Percentiles rank a stretch among this genome's conserved stretches.
Evolutionary conservation across 345 rosid species (phyloP).

Genomic region (Pelargonium nanum): DNA sequence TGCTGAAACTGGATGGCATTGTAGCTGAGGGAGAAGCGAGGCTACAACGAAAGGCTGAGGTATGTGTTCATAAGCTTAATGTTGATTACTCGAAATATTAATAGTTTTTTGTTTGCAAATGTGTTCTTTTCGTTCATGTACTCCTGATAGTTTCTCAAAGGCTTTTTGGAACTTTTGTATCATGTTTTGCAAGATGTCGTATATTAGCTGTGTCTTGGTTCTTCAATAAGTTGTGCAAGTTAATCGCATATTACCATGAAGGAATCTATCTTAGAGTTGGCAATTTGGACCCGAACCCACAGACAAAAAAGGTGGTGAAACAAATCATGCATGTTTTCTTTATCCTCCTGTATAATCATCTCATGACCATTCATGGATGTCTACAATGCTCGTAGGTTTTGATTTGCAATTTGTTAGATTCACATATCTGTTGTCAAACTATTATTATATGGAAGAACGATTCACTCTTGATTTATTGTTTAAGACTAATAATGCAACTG

Average conservation of each 20-base stretch:
- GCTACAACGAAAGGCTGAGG: slow-evolving; percentile 80
- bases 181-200: neutral
- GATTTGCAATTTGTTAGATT: neutral
- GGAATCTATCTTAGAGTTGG: no score
- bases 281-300: no score
- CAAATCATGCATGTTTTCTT: neutral
- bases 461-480: no score
- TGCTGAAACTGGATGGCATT: slow-evolving; percentile 71
- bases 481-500: no score
- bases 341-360: neutral
- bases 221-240: no score
- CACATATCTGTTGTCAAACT: no score
- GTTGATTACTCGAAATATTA: neutral
- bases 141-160: no score
- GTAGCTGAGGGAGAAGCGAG: slow-evolving; percentile 85
- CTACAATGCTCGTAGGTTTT: neutral
- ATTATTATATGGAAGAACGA: no score
- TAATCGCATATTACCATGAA: no score
- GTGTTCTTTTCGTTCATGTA: neutral
- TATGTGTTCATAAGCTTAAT: slow-evolving; percentile 12
- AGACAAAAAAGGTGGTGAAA: neutral
- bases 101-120: neutral
- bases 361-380: neutral
- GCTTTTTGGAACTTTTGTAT: neutral
- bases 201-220: neutral